Base-by-base conservation (phyloP, 2,329 filamentous ascomycete species). In the Phialophora chinensis region DNA sequence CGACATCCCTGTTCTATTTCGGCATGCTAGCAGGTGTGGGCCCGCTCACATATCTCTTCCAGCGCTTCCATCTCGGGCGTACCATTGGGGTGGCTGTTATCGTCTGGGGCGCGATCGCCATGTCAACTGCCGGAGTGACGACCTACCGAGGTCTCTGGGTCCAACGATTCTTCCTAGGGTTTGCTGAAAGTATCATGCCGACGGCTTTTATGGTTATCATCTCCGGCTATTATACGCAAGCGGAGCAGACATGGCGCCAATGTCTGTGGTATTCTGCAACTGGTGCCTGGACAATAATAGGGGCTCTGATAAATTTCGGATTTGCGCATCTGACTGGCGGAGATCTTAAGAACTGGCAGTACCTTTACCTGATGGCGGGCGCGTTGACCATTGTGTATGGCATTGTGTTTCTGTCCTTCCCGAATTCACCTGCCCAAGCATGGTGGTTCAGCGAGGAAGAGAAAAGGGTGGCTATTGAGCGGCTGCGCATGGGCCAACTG, bases 1-100 rank as follows among this genome's bases (percentile, higher is more conserved):
- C 90, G 2, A 92, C 90, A 0, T 92, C 66, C n/a, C 54, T 68
- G 17, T 67, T 93, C 80, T 93, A 92, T 79, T 91, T 92, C 70
- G 90, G 90, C 47, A 90, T 91, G 88, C 82, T 93, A 2, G 87
- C 85, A 0, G 90, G 90, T 0, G 79, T 90, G 1, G 92, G 91
- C 69, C 90, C 90, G 2, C 87, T 91, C 85, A 88, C 88, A 0
- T 91, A 90, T 66, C 80, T 85, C 0, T 80, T 91, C 0, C 90
- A 93, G 76, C 84, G 86, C 23, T 90, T 91, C 79, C 81, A 86
- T 66, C 82, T 86, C 2, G 85, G 87, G 17, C 82, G 83, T 54
- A 85, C 90, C 1, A 82, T 92, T 1, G 88, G 89, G 11, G 80
- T 72, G 14, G 79, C 88, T 2, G 87, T 91, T 17, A 77, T 90